Evolutionary conservation across 768 basidiomycete species (phyloP), one percentile per base, ranked within the genome.

Genomic region (Suillus sp.): DNA sequence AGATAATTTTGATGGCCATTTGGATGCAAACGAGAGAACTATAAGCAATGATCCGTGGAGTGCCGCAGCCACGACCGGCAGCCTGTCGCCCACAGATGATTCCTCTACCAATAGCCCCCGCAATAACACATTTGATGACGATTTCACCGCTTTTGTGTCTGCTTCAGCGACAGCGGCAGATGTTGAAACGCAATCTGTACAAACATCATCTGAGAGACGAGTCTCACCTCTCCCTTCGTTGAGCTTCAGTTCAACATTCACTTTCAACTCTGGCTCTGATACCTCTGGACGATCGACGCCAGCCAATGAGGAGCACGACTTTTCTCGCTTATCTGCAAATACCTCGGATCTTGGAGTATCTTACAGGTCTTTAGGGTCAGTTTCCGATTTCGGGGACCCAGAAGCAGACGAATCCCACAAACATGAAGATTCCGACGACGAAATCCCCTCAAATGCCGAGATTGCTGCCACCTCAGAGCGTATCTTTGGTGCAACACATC

Each of bases 141-240:
- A 95, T 72, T 95, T 95, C 69, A 82, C 86, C 2, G 86, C 84
- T 34, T 91, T 91, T 65, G 82, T 92, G 20, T 87, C 88, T 37
- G 89, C 88, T n/a, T 63, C 70, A 30, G 84, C 78, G 53, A 62
- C 70, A 34, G 65, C 43, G 35, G 56, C 66, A 1, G 37, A 58
- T 14, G 53, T 22, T 30, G 16, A 57, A 30, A 45, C 63, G 22
- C 61, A 3, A 3, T 58, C 65, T 62, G 55, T 50, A 35, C 53
- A 50, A 40, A 53, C 18, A 35, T 38, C 38, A 11, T 63, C 68
- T 20, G 37, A 56, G 13, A 38, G 54, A 30, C 64, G 43, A 22
- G 30, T 55, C 6, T 42, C 65, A 30, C 62, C 67, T 62, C 51
- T 64, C n/a, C 34, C 55, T 42, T 68, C 67, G 20, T 61, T 65